Evolutionary conservation across 2,329 filamentous ascomycete species (phyloP).

Genomic region (Phialocephala subalpina): DNA sequence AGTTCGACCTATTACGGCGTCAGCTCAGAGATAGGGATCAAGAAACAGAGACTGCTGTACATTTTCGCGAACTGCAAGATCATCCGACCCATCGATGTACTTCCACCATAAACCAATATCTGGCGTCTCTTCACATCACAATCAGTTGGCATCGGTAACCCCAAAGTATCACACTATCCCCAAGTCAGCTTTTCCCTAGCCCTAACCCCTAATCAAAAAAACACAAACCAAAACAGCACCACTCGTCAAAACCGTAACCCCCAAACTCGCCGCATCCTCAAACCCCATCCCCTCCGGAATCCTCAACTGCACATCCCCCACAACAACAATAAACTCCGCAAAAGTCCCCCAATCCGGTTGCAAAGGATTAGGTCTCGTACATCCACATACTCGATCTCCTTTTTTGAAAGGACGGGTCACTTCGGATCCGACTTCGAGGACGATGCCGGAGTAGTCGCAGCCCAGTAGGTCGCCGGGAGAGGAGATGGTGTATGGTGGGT

Average conservation of each 20-base stretch:
- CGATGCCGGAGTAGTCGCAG: conserved; percentile 55
- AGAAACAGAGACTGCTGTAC: neutral
- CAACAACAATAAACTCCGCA: conserved; percentile 31
- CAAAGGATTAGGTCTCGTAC: conserved; percentile 40
- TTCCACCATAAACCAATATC: conserved; percentile 12
- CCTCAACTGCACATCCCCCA: conserved; percentile 49
- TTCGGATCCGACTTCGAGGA: conserved; percentile 51
- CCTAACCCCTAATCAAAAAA: too few species aligned
- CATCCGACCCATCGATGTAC: conserved; percentile 10
- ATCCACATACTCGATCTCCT: conserved; percentile 44
- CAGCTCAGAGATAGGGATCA: neutral
- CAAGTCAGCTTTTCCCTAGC: neutral
- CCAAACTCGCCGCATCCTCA: conserved; percentile 49
- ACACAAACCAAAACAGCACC: conserved; percentile 32
- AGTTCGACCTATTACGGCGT: conserved; percentile 27
- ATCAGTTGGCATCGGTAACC: neutral
- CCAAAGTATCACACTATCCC: neutral
- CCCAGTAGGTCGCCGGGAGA: conserved; percentile 12
- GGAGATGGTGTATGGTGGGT: conserved; percentile 7
- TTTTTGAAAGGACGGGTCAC: conserved; percentile 44
- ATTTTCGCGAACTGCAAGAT: conserved; percentile 12
- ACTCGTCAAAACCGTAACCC: conserved; percentile 37
- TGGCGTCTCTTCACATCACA: neutral
- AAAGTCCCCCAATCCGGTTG: conserved; percentile 48
- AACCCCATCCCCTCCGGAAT: conserved; percentile 52